Base-by-base conservation (phyloP, 1,284 basidiomycete genomes). In the Farysia itapuensis region DNA sequence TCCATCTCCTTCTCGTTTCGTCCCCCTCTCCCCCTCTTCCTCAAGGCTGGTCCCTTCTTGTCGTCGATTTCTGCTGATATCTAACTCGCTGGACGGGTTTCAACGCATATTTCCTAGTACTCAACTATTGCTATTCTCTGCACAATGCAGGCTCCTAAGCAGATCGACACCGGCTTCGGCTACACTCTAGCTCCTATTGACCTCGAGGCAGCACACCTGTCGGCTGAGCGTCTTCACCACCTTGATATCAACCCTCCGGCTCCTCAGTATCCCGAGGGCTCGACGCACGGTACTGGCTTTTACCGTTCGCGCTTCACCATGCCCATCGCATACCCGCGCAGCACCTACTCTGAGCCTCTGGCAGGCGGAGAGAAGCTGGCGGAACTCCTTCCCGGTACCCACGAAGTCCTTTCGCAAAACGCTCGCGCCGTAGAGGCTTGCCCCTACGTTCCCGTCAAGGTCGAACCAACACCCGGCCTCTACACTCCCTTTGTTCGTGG, bases 91-190 rank as follows among this genome's bases (percentile, higher is more conserved):
- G n/a, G n/a, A n/a, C n/a, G n/a, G n/a, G n/a, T n/a, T n/a, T n/a
- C n/a, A n/a, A n/a, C n/a, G n/a, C n/a, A n/a, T n/a, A n/a, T n/a
- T n/a, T n/a, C n/a, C n/a, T n/a, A n/a, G n/a, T n/a, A n/a, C n/a
- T n/a, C n/a, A n/a, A n/a, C n/a, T n/a, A n/a, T n/a, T n/a, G n/a
- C n/a, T n/a, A n/a, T n/a, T n/a, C n/a, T n/a, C n/a, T n/a, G n/a
- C 26, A 28, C 9, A 19, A 60, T 60, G 57, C 50, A 49, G 45
- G 50, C 46, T 5, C 57, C 57, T 13, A 53, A 54, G 40, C 49
- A 53, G 36, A 60, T 54, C 40, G 35, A 60, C 40, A 60, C 57
- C 12, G 46, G 46, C 43, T 60, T 60, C 35, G 57, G 57, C 39
- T 54, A 35, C 8, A 44, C 44, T 34, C 51, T 60, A 21, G 51